Base-by-base conservation (phyloP, 2,329 filamentous ascomycete genomes). In the Colletotrichum chrysophilum region DNA sequence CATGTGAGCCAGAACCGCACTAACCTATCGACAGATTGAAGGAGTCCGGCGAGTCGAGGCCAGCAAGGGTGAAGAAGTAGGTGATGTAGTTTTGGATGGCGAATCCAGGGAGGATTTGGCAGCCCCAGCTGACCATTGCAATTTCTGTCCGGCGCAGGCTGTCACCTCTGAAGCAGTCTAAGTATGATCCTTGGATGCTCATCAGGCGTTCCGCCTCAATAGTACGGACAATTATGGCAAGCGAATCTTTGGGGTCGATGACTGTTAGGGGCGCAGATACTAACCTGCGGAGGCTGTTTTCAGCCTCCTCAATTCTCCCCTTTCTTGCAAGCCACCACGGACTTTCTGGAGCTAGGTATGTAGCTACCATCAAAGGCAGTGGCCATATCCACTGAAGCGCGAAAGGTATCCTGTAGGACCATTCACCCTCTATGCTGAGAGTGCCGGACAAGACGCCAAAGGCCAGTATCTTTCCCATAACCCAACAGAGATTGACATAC, bases 171-270 rank as follows among this genome's bases (percentile, higher is more conserved):
- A 90, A 90, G 68, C 87, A 86, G 75, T 90, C 87, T 13, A 74
- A 65, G 76, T 90, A 90, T 0, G 81, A 82, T 85, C 89, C 87
- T 13, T 87, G 85, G 24, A 91, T 78, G 2, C 85, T 85, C 77
- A 87, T 83, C 30, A 88, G 84, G 68, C 87, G 84, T 5, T 81
- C 79, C 3, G 79, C 21, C 16, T 58, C 24, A 28, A 58, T 58
- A 7, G 55, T 58, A 28, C 55, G 55, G 55, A 28, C 16, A 28
- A 58, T 58, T 12, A 24, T 58, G 26, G 24, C 26, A 14, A 58
- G 55, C 5, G 24, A 26, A 4, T 58, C 55, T 7, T 58, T 58
- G 55, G 55, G 55, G 5, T 58, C 55, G 7, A 58, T 58, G 7
- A 58, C 55, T 3, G 76, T 80, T 66, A 65, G 77, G 75, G 82